Percentiles rank a stretch among this genome's conserved stretches.
Conservation (phyloP, 345 rosid species). For the Eucalyptus virginea region DNA sequence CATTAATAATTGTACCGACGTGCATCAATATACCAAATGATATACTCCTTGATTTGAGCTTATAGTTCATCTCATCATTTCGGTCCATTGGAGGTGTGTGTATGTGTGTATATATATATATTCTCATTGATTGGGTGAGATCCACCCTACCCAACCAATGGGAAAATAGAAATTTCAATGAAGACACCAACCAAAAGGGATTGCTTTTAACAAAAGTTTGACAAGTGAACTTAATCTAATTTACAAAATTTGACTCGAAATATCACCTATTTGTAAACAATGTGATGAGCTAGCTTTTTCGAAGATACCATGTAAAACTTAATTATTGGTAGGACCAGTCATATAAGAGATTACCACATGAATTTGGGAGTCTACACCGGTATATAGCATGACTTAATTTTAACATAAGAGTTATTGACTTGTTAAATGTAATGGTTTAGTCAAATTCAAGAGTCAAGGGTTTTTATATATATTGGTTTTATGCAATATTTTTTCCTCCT, state of each 20-base stretch:
- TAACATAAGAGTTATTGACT: not conserved
- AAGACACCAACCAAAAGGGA: not conserved
- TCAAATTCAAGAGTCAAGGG: not conserved
- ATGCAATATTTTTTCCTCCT: not conserved
- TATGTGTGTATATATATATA: not conserved
- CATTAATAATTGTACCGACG: not conserved
- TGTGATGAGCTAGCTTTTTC: not conserved
- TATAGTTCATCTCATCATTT: not conserved
- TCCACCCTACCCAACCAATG: not conserved
- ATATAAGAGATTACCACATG: not conserved
- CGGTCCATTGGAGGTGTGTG: not conserved
- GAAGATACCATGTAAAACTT: not conserved
- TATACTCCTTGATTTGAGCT: not conserved
- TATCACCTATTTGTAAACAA: not conserved
- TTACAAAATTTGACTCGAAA: not conserved
- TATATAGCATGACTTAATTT: not conserved
- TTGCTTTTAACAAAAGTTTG: not conserved
- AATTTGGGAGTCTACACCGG: not conserved
- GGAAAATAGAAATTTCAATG: not conserved
- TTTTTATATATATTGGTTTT: not conserved
- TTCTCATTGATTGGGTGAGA: not conserved
- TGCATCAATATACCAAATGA: not conserved
- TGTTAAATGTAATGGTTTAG: not conserved
- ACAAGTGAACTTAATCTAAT: not conserved
- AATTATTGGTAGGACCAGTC: not conserved